Base-by-base conservation (phyloP, 139 green algal genomes). In the Micractinium conductrix region DNA sequence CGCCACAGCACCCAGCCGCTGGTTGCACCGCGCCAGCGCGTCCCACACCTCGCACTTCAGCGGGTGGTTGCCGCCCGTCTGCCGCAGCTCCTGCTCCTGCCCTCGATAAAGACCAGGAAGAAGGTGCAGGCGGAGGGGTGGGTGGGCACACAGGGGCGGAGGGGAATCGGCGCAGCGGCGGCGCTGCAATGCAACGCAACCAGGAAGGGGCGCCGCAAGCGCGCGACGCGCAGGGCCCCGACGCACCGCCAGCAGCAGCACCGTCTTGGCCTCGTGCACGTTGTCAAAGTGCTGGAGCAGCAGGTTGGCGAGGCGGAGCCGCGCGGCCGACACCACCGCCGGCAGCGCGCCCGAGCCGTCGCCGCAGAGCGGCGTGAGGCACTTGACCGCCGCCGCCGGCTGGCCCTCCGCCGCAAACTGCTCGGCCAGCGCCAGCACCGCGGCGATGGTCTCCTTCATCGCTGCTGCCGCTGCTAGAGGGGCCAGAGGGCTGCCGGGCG, bases 241-340 rank as follows among this genome's bases (percentile, higher is more conserved):
- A n/a, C 69, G 28, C 62, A 85, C 70, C 70, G 79, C 69, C 12
- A 50, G 8, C 35, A 78, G 71, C 35, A 85, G 79, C 37, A 65
- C 6, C 21, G 3, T 40, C 44, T 84, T 84, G 44, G 84, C 74
- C 55, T 80, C n/a, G 1, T 21, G 9, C 21, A 84, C 14, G 48
- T 89, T 87, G 69, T 87, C 72, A 74, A 83, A 86, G 73, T 89
- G 85, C 10, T 83, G 60, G 14, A 89, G 69, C 43, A 89, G 43
- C 55, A 89, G 70, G 30, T 5, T 22, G n/a, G 70, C 69, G 26
- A 80, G 60, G 30, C 70, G 55, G n/a, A 89, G 50, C 42, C 79
- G 55, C 12, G 80, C 85, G 2, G 40, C 30, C 37, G 80, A 80
- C 42, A 72, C 40, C 30, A 72, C 62, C 3, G 81, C 62, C 0